Conservation (phyloP, 805 yeast species). For the Cyberlindnera galapagoensis region DNA sequence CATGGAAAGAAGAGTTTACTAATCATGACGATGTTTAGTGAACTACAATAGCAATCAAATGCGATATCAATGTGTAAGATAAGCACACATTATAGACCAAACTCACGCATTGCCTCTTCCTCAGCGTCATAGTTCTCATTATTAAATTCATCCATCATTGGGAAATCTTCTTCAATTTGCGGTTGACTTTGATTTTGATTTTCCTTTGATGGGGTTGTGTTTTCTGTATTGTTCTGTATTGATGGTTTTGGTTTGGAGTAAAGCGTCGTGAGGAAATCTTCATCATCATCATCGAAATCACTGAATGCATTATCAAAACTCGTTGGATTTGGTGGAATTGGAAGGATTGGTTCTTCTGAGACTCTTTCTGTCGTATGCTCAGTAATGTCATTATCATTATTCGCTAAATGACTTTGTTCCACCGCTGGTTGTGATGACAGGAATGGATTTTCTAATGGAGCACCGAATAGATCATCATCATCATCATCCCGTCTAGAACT, state of each 20-base stretch:
- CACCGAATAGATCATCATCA: background rate
- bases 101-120: constrained; percentile 19
- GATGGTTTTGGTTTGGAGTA: background rate
- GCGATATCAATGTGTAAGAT: too few relatives aligned
- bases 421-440: too few relatives aligned
- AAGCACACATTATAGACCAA: constrained; percentile 6
- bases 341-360: constrained; percentile 20
- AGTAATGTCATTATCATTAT: constrained; percentile 1
- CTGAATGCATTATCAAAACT: constrained; percentile 5
- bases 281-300: constrained; percentile 5
- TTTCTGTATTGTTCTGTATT: too few relatives aligned
- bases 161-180: background rate
- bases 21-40: too few relatives aligned
- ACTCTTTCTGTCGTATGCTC: background rate
- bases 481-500: too few relatives aligned
- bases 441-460: too few relatives aligned
- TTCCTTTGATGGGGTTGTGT: too few relatives aligned
- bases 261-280: constrained; percentile 3
- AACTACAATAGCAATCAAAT: too few relatives aligned
- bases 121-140: constrained; percentile 20
- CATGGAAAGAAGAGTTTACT: too few relatives aligned
- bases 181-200: background rate
- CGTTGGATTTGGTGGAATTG: constrained; percentile 1
- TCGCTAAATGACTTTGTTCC: too few relatives aligned
- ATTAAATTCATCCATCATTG: constrained; percentile 11